Base-by-base conservation (phyloP, 73 alveolate genomes). In the Breviolum minutum region DNA sequence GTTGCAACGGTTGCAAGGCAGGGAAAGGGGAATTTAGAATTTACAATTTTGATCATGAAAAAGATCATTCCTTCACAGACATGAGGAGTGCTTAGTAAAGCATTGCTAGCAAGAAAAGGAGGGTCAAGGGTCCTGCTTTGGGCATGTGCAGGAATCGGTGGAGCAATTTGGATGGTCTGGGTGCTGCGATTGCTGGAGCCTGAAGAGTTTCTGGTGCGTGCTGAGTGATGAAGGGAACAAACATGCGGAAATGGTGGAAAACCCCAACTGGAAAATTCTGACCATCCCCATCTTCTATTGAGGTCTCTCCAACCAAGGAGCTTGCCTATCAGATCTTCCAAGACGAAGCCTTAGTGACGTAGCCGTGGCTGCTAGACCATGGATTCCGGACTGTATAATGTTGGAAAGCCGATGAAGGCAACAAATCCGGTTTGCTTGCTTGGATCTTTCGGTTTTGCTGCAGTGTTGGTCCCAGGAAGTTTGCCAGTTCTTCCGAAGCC, bases 271-370 rank as follows among this genome's bases (percentile, higher is more conserved):
- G 26, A 27, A 6, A 7, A 27, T 12, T 24, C 64, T 8, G 19
- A 27, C 24, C 63, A 29, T 27, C 66, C 10, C 91, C 12, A 10
- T 3, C 12, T 12, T 3, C 12, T 12, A 16, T 79, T 86, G 40
- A 92, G 98, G 98, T 97, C 54, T 97, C 99, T 62, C 99, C 99
- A 13, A 97, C 99, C 11, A 68, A 99, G 63, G 99, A 97, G 88
- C 99, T 97, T 27, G 99, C 99, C n/a, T 83, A 71, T 30, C 99
- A 97, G 83, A 87, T 97, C 60, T 97, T 89, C 63, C 99, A 97
- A 61, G 99, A 12, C 61, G n/a, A n/a, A n/a, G 60, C 88, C 69
- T 30, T 64, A 79, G 69, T 16, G 64, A 29, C 24, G 82, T n/a
- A 20, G 19, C 30, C 20, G 82, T 40, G 54, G 54, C 54, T 40